phyloP scores from a whole-genome alignment of 257 asterid species.

The Solanum paucissectum region DNA sequence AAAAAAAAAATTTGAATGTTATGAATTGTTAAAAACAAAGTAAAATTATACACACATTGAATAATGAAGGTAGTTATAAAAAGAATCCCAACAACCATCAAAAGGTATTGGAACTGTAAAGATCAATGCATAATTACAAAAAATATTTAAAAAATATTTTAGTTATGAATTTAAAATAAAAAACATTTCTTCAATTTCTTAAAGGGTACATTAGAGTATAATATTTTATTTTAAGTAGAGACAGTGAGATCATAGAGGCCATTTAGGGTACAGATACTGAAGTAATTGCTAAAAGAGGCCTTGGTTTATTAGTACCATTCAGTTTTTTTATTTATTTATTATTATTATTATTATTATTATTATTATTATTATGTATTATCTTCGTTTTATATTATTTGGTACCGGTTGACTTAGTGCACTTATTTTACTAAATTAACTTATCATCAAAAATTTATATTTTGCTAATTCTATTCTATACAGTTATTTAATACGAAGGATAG shows the following conservation, averaged over 20 bases:
- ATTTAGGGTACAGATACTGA: background rate
- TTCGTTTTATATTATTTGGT: no score
- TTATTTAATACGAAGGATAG: background rate
- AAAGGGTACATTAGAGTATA: background rate
- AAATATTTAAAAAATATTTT: background rate
- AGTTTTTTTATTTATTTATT: no score
- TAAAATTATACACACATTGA: background rate
- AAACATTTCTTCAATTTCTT: background rate
- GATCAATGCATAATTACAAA: background rate
- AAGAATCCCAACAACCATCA: background rate
- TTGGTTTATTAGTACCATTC: no score
- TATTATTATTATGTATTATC: no score
- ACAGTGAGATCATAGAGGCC: background rate
- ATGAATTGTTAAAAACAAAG: background rate
- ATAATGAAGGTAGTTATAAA: background rate
- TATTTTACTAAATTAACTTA: no score
- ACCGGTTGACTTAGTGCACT: no score
- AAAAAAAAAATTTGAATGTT: background rate
- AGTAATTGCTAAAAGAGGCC: background rate
- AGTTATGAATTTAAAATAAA: background rate
- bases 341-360: no score
- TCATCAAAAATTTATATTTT: no score
- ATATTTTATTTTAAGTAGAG: background rate
- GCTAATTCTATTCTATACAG: no score
- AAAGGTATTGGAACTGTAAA: background rate